These are phyloP conservation scores for Blastobotrys proliferans DNA, from an alignment of 1,139 yeast species.

Conservation along the genomic window DNA sequence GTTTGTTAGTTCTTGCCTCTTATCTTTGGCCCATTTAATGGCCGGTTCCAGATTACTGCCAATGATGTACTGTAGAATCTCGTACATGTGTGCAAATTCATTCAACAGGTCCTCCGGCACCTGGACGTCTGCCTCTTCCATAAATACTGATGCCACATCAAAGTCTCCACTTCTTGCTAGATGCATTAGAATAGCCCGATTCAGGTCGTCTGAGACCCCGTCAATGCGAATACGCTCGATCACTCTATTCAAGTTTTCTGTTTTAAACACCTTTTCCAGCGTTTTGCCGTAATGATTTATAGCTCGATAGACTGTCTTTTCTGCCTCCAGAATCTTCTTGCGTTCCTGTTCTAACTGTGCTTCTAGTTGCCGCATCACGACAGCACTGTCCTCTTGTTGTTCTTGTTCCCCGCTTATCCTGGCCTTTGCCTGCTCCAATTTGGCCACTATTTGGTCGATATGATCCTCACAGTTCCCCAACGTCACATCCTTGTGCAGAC, in stretches of 20 bases:
- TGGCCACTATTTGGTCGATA: slow-evolving; percentile 29
- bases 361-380: slow-evolving; percentile 9
- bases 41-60: slow-evolving; percentile 37
- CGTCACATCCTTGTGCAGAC: slow-evolving; percentile 28
- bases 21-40: slow-evolving; percentile 40
- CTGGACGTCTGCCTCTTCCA: slow-evolving; percentile 33
- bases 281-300: slow-evolving; percentile 35
- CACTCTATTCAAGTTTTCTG: background rate
- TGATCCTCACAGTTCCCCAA: slow-evolving; percentile 30
- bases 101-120: slow-evolving; percentile 32
- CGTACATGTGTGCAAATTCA: slow-evolving; percentile 37
- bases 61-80: slow-evolving; percentile 33
- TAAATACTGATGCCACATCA: slow-evolving; percentile 35
- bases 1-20: slow-evolving; percentile 29
- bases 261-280: slow-evolving; percentile 32
- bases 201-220: slow-evolving; percentile 27
- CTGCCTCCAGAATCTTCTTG: slow-evolving; percentile 22
- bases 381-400: slow-evolving; percentile 1
- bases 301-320: slow-evolving; percentile 32
- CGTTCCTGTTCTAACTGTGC: slow-evolving; percentile 8
- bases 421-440: slow-evolving; percentile 28
- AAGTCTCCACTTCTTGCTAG: slow-evolving; percentile 43
- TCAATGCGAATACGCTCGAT: slow-evolving; percentile 12
- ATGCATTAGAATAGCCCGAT: slow-evolving; percentile 43
- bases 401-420: slow-evolving; percentile 17